Base-by-base conservation (phyloP, 176 grass and related monocot genomes). In the Oryza longistaminata region DNA sequence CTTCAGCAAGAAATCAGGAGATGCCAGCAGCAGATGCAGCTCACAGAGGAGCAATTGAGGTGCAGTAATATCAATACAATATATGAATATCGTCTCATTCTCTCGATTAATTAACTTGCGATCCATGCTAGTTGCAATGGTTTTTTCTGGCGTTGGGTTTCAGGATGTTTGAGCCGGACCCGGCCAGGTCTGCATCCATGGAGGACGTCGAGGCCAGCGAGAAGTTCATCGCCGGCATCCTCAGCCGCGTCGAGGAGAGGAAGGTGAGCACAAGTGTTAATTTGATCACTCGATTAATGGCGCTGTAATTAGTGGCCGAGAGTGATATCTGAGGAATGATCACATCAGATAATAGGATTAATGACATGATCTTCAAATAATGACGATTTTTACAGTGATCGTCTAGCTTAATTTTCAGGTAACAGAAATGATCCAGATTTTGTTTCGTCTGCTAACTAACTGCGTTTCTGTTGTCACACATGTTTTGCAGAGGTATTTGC, bases 1-100 rank as follows among this genome's bases (percentile, higher is more conserved):
- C 87, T 92, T 13, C 91, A 90, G 42, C 91, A 90, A 31, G 87
- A 92, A 81, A 92, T 90, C 43, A 22, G 44, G 16, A 48, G 39
- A 10, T 85, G 69, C 70, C 87, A 92, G 67, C 91, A 90, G 2
- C 81, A 90, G 73, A 4, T 92, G 26, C 84, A 90, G 46, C 66
- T 81, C 24, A 26, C 62, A 1, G 81, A 92, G 45, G 84, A 90
- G 64, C 81, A 72, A 1, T n/a, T 85, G 13, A 92, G 90, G 90
- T 88, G 11, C 5, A 5, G 12, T 16, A 52, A 52, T 52, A 3
- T 52, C 49, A 52, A 6, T 11, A 52, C 17, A 19, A 1, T 49
- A 7, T 37, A 5, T 37, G 35, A 37, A 37, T 37, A 14, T 21
- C 68, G 7, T 50, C 6, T 29, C 35, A 24, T 3, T 7, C 13